phyloP scores from a whole-genome alignment of 2,329 filamentous ascomycete genomes.

The Elsinoe australis region DNA sequence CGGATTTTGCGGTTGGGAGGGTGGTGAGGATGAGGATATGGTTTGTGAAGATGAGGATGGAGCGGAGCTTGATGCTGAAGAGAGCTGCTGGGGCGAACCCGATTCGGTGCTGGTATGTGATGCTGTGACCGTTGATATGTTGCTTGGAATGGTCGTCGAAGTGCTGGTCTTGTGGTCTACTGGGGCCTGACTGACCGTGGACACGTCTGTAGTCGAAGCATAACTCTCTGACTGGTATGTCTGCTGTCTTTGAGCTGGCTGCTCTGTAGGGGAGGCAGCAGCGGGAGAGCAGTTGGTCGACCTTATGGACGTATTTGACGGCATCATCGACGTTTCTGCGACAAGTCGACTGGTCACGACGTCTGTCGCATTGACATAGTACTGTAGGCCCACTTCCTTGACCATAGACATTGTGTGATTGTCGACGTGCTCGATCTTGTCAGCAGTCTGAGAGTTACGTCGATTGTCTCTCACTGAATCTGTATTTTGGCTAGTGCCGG shows the following conservation, averaged over 20 bases:
- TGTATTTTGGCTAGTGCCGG: not conserved
- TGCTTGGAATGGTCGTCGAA: no score
- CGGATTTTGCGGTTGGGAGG: not conserved
- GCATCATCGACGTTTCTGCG: not conserved
- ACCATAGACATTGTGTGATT: not conserved
- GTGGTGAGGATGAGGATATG: not conserved
- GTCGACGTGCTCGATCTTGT: not conserved
- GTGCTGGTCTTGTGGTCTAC: no score
- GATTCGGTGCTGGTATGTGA: no score
- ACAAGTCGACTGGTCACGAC: conserved; percentile 2
- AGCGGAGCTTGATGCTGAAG: not conserved
- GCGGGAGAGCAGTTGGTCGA: conserved; percentile 12
- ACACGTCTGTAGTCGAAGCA: not conserved
- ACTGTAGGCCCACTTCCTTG: conserved; percentile 7
- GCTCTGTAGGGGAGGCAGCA: conserved; percentile 2
- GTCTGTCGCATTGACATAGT: conserved; percentile 10
- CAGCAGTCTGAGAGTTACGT: no score
- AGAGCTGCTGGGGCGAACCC: no score
- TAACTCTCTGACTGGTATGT: conserved; percentile 1
- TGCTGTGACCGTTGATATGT: no score
- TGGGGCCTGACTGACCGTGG: no score
- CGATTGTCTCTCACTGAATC: no score
- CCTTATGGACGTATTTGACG: conserved; percentile 12
- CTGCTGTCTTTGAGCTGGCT: not conserved
- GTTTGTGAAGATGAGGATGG: not conserved